Evolutionary conservation across 345 rosid species (phyloP).

Genomic region (Mangifera indica): DNA sequence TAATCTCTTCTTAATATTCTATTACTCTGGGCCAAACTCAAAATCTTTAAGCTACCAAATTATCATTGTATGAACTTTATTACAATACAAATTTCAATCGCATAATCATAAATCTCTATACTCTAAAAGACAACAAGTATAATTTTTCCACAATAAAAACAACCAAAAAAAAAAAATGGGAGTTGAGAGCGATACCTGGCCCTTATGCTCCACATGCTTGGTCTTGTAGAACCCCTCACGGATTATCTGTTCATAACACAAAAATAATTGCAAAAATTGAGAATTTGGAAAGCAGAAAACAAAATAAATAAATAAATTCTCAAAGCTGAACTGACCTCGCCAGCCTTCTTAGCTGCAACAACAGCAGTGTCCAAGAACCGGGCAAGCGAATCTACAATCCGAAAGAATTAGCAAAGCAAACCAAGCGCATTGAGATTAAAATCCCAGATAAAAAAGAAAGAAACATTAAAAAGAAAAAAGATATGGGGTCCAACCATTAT

Average conservation of each 20-base stretch:
- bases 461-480: background rate
- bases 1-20: background rate
- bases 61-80: background rate
- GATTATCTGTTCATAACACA: slow-evolving; percentile 47
- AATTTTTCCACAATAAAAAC: background rate
- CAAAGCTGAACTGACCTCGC: slow-evolving; percentile 44
- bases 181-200: slow-evolving; percentile 51
- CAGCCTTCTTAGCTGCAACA: slow-evolving; percentile 89
- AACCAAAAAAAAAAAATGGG: background rate
- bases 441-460: background rate
- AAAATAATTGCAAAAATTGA: background rate
- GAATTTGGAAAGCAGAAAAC: background rate
- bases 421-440: slow-evolving; percentile 6
- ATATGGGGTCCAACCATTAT: slow-evolving; percentile 39
- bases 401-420: slow-evolving; percentile 1
- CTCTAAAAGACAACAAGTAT: background rate
- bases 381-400: slow-evolving; percentile 50
- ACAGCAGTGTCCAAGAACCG: slow-evolving; percentile 65
- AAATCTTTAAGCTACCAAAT: background rate
- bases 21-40: background rate
- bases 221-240: slow-evolving; percentile 77
- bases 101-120: background rate
- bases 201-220: slow-evolving; percentile 92
- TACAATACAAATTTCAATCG: background rate
- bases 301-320: background rate